Base-by-base conservation (phyloP, 176 grass and related monocot genomes). In the Alloteropsis semialata region DNA sequence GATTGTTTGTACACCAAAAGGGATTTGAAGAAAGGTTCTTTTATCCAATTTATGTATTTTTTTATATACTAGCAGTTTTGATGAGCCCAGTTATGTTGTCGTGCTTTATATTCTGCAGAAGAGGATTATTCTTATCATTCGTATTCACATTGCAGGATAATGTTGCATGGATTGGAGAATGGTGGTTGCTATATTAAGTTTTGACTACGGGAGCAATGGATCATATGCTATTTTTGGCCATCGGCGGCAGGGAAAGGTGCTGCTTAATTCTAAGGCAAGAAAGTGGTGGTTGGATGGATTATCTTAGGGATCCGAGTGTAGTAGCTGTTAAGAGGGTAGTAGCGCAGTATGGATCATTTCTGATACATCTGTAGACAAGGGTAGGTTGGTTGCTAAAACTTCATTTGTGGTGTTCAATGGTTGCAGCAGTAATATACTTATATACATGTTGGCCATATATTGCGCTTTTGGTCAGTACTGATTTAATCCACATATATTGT, bases 141-240 rank as follows among this genome's bases (percentile, higher is more conserved):
- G 34, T 76, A 55, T 62, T 85, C 53, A 89, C 71, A 29, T 8
- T 76, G 41, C 57, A 32, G 12, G 69, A 54, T 64, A 37, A 29
- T 89, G 43, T 85, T 85, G 63, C 77, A 81, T 82, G 81, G 10
- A 25, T 43, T 69, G 69, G 61, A 79, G 28, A 44, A 33, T 50
- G 53, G 41, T 22, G 27, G 50, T 69, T 82, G 32, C 32, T 75
- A 77, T 81, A 62, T 81, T 67, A 49, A 43, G 41, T 49, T 87
- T 44, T 69, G 18, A 82, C 63, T 69, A 60, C 9, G 29, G 44
- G 69, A 49, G 18, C 42, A 76, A 34, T 57, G 71, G 27, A 37
- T 58, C 36, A 55, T 16, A 44, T 5, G 25, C 11, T 58, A 18
- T 65, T 59, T 75, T 66, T 53, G 27, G 50, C 70, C 54, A 75